Evolutionary conservation across 805 yeast species (phyloP).

Genomic region (Lachancea sp.): DNA sequence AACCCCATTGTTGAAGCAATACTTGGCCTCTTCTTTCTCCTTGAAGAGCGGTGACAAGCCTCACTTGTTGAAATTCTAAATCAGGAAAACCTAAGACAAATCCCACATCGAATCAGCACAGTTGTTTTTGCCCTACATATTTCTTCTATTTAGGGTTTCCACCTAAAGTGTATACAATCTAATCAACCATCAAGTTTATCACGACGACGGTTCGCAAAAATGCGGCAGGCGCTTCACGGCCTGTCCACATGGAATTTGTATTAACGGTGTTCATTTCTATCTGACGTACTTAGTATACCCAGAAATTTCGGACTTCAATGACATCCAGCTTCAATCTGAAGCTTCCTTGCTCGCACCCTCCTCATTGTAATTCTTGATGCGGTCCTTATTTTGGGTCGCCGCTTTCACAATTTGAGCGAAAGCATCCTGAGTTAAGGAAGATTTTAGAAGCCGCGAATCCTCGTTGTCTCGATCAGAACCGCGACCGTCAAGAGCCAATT

Average conservation of each 20-base stretch:
- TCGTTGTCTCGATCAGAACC: slow-evolving; percentile 8
- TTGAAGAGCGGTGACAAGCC: slow-evolving; percentile 98
- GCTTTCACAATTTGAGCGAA: slow-evolving; percentile 68
- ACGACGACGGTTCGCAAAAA: not conserved
- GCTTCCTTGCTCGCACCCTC: not conserved
- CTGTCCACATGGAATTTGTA: no score
- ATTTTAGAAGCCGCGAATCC: slow-evolving; percentile 26
- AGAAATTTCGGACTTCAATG: no score
- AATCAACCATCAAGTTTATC: slow-evolving; percentile 9
- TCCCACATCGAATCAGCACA: slow-evolving; percentile 48
- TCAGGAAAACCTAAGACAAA: slow-evolving; percentile 35
- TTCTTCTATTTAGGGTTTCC: slow-evolving; percentile 10
- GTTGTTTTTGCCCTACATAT: slow-evolving; percentile 6
- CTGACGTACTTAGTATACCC: no score
- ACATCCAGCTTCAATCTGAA: not conserved
- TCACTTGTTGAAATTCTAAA: slow-evolving; percentile 93
- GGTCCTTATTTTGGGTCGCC: slow-evolving; percentile 54
- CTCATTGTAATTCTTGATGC: slow-evolving; percentile 22
- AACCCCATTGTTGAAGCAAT: slow-evolving; percentile 94
- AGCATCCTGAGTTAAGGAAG: slow-evolving; percentile 43
- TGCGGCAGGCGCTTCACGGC: no score
- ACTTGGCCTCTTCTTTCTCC: slow-evolving; percentile 92
- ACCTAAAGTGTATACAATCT: slow-evolving; percentile 11
- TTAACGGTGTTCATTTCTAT: no score
- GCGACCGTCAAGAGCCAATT: slow-evolving; percentile 11